Evolutionary conservation across 2,329 filamentous ascomycete genomes (phyloP).

Genomic region (Xylaria sp.): DNA sequence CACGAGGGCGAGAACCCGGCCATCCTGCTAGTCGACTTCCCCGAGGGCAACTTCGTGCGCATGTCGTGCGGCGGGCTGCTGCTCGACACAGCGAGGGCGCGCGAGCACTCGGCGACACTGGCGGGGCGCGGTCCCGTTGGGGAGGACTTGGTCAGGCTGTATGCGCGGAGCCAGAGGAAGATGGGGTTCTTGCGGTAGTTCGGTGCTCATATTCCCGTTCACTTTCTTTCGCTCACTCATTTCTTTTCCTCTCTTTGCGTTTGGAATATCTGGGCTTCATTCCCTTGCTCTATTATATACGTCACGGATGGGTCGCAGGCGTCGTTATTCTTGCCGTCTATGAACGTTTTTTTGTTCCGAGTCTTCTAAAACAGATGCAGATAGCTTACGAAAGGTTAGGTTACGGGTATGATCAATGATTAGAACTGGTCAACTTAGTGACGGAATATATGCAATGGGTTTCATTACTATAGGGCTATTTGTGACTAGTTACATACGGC

Average conservation of each 20-base stretch:
- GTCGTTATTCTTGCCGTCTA: too few relatives aligned
- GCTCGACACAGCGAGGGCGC: slow-evolving; percentile 46
- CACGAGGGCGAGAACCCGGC: slow-evolving; percentile 28
- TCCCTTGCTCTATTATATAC: background rate
- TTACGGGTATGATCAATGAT: background rate
- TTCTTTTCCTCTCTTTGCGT: background rate
- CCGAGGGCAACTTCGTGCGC: slow-evolving; percentile 28
- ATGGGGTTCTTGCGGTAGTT: slow-evolving; percentile 31
- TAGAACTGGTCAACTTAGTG: background rate
- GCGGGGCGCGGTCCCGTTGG: slow-evolving; percentile 49
- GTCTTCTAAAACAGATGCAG: background rate
- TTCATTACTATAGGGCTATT: background rate
- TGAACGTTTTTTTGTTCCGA: background rate
- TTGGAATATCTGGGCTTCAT: background rate
- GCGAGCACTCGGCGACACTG: slow-evolving; percentile 54
- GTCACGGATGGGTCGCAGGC: background rate
- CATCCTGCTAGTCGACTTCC: slow-evolving; percentile 34
- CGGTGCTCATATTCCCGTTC: background rate
- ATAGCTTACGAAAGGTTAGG: background rate
- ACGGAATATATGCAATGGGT: background rate
- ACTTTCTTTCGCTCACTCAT: background rate
- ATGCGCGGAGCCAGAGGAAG: slow-evolving; percentile 49
- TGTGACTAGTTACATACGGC: background rate
- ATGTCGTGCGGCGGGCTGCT: slow-evolving; percentile 37
- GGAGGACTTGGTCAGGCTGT: slow-evolving; percentile 49